Evolutionary conservation across 257 asterid species (phyloP), one percentile per base, ranked within the genome.

Genomic region (Galeopsis tetrahit): DNA sequence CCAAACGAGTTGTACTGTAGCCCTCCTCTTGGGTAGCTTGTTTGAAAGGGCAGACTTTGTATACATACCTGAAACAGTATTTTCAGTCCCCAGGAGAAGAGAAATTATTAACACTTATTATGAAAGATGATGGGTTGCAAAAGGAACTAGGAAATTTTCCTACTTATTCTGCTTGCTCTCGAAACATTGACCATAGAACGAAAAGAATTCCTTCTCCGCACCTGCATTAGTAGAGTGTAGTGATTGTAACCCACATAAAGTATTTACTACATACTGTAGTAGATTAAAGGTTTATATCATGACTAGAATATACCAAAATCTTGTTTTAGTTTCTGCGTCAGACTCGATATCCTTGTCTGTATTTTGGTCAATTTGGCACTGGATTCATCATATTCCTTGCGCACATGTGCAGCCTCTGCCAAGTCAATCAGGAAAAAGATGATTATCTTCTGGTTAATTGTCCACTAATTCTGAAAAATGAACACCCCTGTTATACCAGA

Each of bases 1-100:
- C 99, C 95, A 94, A 80, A 76, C 90, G 90, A 76, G 96, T 88
- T 66, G 88, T 88, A 84, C 97, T 88, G 83, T 94, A 82, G 77
- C 92, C 99, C 82, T 94, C 99, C 76, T 72, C 96, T 71, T 94
- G 99, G 62, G 90, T 84, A 73, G 99, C 96, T 90, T 94, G 89
- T 80, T 91, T 92, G 80, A 75, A 92, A 43, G 99, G 97, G 70
- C 99, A 94, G 72, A 94, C 77, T 75, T 88, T 94, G 92, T 94
- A 92, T 28, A 85, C 87, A 76, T 94, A 94, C 90, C 99, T 94
- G 78, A 78, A 82, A 76, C 77, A 80, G 70, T 32, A 40, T 61
- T 28, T 69, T 46, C 71, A 72, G 49, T 31, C 36, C 63, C 59
- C 53, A 71, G 62, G 72, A 34, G 72, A 62, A 74, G 64, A 65